These are phyloP conservation scores for Paramarasmius palmivorus DNA, from an alignment of 1,284 basidiomycete genomes.

Conservation along the genomic window DNA sequence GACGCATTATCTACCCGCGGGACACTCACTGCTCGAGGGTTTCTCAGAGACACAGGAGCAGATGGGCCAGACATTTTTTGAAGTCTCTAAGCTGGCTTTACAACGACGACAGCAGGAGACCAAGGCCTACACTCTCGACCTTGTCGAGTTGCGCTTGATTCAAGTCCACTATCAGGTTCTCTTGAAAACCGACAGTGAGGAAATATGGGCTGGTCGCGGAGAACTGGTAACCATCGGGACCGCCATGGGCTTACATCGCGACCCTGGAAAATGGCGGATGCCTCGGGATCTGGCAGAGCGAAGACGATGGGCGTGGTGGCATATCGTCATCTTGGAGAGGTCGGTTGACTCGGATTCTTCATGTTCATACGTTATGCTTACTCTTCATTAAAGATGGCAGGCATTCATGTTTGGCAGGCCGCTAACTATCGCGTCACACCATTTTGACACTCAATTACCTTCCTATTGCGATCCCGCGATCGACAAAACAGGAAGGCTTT, in stretches of 20 bases:
- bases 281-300: constrained; percentile 67
- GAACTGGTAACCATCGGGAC: constrained; percentile 71
- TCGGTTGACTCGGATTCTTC: constrained; percentile 30
- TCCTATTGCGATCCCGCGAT: constrained; percentile 59
- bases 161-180: constrained; percentile 71
- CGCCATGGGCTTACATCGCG: constrained; percentile 81
- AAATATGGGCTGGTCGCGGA: constrained; percentile 73
- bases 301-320: constrained; percentile 85
- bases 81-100: constrained; percentile 66
- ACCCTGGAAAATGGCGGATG: constrained; percentile 74
- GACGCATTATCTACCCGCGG: constrained; percentile 65
- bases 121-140: constrained; percentile 68
- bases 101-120: constrained; percentile 60
- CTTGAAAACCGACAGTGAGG: constrained; percentile 73
- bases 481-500: constrained; percentile 63
- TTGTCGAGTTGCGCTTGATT: constrained; percentile 71
- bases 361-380: constrained; percentile 15
- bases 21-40: constrained; percentile 57
- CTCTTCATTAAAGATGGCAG: constrained; percentile 60
- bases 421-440: constrained; percentile 68
- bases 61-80: constrained; percentile 62
- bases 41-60: constrained; percentile 54
- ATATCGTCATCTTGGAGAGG: constrained; percentile 76
- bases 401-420: constrained; percentile 84
- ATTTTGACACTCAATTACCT: constrained; percentile 77